Evolutionary conservation across 306 rosid genomes (phyloP), one percentile per base, ranked within the genome.

Genomic region (Malus asiatica): DNA sequence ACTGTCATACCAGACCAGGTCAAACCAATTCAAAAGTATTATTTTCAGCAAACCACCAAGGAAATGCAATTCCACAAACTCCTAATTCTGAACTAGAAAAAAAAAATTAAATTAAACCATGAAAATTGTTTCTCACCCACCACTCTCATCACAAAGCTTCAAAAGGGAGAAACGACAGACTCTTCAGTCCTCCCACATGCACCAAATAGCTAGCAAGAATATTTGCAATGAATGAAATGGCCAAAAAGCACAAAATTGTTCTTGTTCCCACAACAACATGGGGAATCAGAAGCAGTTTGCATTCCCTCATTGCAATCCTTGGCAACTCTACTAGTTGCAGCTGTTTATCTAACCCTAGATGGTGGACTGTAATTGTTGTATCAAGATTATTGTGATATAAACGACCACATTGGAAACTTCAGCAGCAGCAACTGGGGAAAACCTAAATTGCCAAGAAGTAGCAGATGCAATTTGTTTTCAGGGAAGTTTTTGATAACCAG

Each of bases 401-500:
- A 61, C 13, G 4, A 68, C 30, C 8, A 20, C 57, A 27, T 30
- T 20, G 63, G 11, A 51, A 22, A 29, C 62, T 55, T 19, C 35
- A 16, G 32, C 66, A 27, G 38, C 20, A 61, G 66, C 14, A 4
- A 14, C 63, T n/a, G 63, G 8, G 11, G 11, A 61, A 7, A 22
- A 57, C 35, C 66, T 25, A 25, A 61, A 61, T 27, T 61, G 20
- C 30, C 66, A 27, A 27, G 66, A 8, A 61, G 35, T 11, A 33
- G 70, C 48, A 78, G 76, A 30, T 90, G 98, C 83, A 76, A 93
- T 84, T 60, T 88, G 81, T 93, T 86, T 61, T 79, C 77, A 15
- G 98, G 98, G 14, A 88, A 86, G 88, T 93, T 51, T 89, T 81
- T 65, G 96, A 93, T 73, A 91, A 91, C 61, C 51, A 80, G 25